Conservation (phyloP, 139 green algal species). For the Closterium sp. region DNA sequence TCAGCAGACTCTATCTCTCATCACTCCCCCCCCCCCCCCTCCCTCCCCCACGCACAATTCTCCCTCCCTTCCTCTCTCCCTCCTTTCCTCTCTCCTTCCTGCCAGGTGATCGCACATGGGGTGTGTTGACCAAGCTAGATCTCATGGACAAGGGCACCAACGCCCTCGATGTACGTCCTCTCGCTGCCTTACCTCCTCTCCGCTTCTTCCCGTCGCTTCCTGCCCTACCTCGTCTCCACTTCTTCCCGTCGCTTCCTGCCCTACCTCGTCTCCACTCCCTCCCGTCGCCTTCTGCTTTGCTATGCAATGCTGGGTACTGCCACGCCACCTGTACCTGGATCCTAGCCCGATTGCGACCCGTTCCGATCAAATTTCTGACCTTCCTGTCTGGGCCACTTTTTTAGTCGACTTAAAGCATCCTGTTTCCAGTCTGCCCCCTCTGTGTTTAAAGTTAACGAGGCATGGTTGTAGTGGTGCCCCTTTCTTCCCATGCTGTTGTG, state of each 20-base stretch:
- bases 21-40: not conserved
- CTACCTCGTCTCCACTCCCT: not conserved
- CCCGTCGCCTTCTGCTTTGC: not conserved
- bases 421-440: too few species aligned
- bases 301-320: not conserved
- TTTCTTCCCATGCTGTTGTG: too few species aligned
- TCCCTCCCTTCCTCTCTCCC: not conserved
- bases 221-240: not conserved
- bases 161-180: conserved; percentile 37
- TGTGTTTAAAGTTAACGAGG: too few species aligned
- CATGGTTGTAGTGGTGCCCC: too few species aligned
- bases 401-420: too few species aligned
- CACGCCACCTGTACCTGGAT: not conserved
- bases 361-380: not conserved
- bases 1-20: too few species aligned
- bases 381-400: not conserved
- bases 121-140: conserved; percentile 61
- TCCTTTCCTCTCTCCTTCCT: not conserved
- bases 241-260: not conserved
- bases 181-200: not conserved
- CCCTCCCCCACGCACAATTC: not conserved
- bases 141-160: conserved; percentile 56
- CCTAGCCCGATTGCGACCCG: not conserved
- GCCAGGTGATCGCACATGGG: conserved; percentile 43
- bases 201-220: not conserved